These are phyloP conservation scores for Xylariales sp. DNA, from an alignment of 2,329 filamentous ascomycete genomes.

Conservation along the genomic window DNA sequence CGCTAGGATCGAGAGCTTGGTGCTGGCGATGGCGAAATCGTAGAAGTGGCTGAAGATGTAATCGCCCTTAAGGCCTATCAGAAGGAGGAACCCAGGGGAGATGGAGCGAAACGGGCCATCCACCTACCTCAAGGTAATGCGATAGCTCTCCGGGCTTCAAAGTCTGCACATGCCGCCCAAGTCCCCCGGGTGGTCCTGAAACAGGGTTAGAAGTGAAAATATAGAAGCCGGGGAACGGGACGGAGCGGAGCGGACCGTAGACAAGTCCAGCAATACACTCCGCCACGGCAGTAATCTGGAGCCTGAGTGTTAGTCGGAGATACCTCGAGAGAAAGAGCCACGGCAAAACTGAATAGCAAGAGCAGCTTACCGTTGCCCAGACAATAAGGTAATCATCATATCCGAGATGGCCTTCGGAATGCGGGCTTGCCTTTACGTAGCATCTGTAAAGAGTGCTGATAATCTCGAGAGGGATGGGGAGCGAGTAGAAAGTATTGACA, in stretches of 20 bases:
- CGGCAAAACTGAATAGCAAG: background rate
- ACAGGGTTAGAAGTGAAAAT: slow-evolving; percentile 24
- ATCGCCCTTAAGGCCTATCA: slow-evolving; percentile 42
- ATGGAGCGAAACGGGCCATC: background rate
- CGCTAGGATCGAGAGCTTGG: slow-evolving; percentile 46
- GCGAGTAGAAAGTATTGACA: slow-evolving; percentile 40
- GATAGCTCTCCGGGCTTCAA: slow-evolving; percentile 35
- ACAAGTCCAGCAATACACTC: slow-evolving; percentile 43
- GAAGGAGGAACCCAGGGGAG: slow-evolving; percentile 1
- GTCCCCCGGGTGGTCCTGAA: slow-evolving; percentile 42
- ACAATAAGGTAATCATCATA: slow-evolving; percentile 47
- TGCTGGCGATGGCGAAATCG: slow-evolving; percentile 45
- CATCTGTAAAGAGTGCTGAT: slow-evolving; percentile 42
- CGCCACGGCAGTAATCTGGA: slow-evolving; percentile 39
- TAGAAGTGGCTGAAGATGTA: slow-evolving; percentile 49
- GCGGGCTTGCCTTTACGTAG: slow-evolving; percentile 41
- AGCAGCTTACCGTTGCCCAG: slow-evolving; percentile 44
- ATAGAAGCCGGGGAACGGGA: background rate
- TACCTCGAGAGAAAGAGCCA: background rate
- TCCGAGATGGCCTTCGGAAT: slow-evolving; percentile 34
- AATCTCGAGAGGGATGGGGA: slow-evolving; percentile 46
- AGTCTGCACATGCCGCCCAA: slow-evolving; percentile 44
- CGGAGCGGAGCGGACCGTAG: slow-evolving; percentile 40
- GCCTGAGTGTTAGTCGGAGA: slow-evolving; percentile 10
- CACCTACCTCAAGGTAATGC: slow-evolving; percentile 42